Conservation (phyloP, 2,329 filamentous ascomycete genomes). For the Eutypella sp. region DNA sequence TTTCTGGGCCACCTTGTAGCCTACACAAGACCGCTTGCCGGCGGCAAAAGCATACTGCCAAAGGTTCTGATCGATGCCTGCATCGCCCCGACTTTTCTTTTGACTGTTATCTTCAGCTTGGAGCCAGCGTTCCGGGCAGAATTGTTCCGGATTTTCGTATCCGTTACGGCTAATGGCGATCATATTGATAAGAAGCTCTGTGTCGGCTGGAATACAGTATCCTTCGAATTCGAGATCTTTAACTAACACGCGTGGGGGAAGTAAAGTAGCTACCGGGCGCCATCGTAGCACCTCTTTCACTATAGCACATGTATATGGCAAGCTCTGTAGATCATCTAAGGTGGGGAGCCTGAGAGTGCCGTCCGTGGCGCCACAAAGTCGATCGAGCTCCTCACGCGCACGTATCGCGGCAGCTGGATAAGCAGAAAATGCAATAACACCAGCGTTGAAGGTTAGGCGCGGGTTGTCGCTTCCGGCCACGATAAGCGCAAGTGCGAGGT, state of each 20-base stretch:
- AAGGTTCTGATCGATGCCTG: no score
- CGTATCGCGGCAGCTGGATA: conserved; percentile 5
- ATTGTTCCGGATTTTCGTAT: conserved; percentile 22
- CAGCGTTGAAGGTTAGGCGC: conserved; percentile 26
- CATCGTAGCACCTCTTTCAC: conserved; percentile 11
- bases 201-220: conserved; percentile 18
- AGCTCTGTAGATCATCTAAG: conserved; percentile 18
- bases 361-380: conserved; percentile 5
- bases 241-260: conserved; percentile 9
- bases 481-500: conserved; percentile 29
- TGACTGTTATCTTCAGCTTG: neutral
- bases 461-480: conserved; percentile 31
- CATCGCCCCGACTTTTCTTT: conserved; percentile 7
- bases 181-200: conserved; percentile 27
- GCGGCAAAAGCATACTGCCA: no score
- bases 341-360: conserved; percentile 7
- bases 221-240: conserved; percentile 10
- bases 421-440: conserved; percentile 25
- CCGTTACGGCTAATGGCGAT: conserved; percentile 15
- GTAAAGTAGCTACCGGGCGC: conserved; percentile 8
- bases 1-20: conserved; percentile 7
- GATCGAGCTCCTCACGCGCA: conserved; percentile 5
- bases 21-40: conserved; percentile 7
- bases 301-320: conserved; percentile 17
- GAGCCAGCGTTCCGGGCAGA: conserved; percentile 29